phyloP scores from a whole-genome alignment of 306 rosid species.

The Trifolium dubium region DNA sequence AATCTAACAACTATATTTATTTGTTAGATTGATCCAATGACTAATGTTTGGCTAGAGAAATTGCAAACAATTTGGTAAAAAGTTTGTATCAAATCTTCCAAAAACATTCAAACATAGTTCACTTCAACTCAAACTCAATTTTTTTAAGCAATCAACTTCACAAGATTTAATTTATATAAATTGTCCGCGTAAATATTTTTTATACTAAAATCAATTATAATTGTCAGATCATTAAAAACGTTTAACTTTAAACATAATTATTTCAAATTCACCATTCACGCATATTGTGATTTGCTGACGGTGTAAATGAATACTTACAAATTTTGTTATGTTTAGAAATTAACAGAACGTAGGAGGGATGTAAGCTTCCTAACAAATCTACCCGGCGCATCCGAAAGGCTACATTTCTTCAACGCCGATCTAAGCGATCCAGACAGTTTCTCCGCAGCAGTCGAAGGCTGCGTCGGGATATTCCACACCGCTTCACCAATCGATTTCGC shows the following conservation, averaged over 20 bases:
- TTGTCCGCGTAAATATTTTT: no score
- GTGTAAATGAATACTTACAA: background rate
- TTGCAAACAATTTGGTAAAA: background rate
- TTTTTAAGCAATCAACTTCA: background rate
- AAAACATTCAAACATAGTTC: no score
- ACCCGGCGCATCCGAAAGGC: slow-evolving; percentile 56
- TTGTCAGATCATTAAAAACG: no score
- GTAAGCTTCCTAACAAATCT: slow-evolving; percentile 58
- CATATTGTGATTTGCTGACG: no score
- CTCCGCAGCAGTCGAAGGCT: slow-evolving; percentile 56
- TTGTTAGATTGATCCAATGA: no score
- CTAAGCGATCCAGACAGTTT: slow-evolving; percentile 59
- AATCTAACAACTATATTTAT: no score
- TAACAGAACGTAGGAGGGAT: slow-evolving; percentile 42
- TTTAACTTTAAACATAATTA: no score
- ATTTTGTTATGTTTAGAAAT: background rate
- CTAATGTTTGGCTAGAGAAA: background rate
- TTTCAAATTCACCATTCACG: no score
- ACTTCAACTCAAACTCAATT: background rate
- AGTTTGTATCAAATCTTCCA: background rate
- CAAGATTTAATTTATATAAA: background rate
- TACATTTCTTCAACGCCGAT: slow-evolving; percentile 64
- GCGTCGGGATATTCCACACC: slow-evolving; percentile 59
- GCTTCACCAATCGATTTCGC: slow-evolving; percentile 53
- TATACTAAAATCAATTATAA: no score